These are phyloP conservation scores for Geotrichum citri-aurantii DNA, from an alignment of 1,139 yeast genomes.

Conservation along the genomic window DNA sequence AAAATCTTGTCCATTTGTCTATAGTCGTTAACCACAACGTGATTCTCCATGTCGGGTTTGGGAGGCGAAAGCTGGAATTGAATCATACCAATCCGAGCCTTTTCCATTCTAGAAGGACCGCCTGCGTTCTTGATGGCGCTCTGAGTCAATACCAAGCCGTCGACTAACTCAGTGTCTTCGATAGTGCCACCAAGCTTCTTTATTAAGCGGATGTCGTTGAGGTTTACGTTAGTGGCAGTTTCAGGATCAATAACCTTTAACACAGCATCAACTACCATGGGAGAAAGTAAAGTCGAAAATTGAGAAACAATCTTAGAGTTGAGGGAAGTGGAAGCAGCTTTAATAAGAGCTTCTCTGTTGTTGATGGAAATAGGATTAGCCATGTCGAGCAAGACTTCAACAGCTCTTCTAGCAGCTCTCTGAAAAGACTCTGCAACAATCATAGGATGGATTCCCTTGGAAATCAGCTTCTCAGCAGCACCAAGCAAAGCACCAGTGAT, in stretches of 20 bases:
- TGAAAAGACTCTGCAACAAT: constrained; percentile 93
- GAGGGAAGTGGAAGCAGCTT: constrained; percentile 92
- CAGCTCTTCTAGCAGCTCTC: constrained; percentile 85
- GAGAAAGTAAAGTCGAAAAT: constrained; percentile 76
- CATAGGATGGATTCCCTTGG: constrained; percentile 93
- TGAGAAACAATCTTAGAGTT: constrained; percentile 95
- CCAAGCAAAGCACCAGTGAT: constrained; percentile 89
- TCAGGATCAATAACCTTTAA: constrained; percentile 60
- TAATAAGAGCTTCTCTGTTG: constrained; percentile 75
- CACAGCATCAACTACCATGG: constrained; percentile 92
- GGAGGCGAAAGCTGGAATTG: constrained; percentile 98
- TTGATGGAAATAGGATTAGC: constrained; percentile 65
- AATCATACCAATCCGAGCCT: constrained; percentile 84
- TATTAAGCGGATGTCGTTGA: constrained; percentile 79
- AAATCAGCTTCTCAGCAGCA: constrained; percentile 86
- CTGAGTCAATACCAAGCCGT: constrained; percentile 92
- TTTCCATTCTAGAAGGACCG: constrained; percentile 93
- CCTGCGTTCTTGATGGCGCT: constrained; percentile 85
- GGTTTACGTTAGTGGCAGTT: constrained; percentile 65
- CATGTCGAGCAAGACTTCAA: constrained; percentile 79
- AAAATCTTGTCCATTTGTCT: constrained; percentile 98
- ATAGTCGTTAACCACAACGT: constrained; percentile 93
- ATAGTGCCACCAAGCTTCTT: constrained; percentile 97
- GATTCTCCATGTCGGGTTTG: constrained; percentile 97
- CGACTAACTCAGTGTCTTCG: constrained; percentile 88